phyloP scores from a whole-genome alignment of 2,329 filamentous ascomycete genomes.

The Madurella fahalii region DNA sequence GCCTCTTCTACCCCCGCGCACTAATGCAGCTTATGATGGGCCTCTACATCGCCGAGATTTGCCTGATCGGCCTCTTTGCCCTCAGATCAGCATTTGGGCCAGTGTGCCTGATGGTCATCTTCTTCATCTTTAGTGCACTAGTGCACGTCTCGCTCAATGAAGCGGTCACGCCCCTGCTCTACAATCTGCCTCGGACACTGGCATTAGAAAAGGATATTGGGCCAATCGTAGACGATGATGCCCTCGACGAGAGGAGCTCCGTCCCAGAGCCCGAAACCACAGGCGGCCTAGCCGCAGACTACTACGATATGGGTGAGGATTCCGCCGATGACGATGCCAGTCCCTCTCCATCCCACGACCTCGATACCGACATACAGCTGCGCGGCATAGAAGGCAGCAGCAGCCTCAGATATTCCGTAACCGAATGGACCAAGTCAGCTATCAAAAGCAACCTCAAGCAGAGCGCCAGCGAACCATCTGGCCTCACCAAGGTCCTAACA shows the following conservation, averaged over 20 bases:
- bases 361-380: slow-evolving; percentile 23
- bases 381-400: slow-evolving; percentile 30
- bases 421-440: slow-evolving; percentile 23
- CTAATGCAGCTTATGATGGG: slow-evolving; percentile 82
- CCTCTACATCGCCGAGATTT: slow-evolving; percentile 74
- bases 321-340: slow-evolving; percentile 36
- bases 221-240: slow-evolving; percentile 18
- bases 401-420: slow-evolving; percentile 25
- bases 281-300: slow-evolving; percentile 29
- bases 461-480: slow-evolving; percentile 14
- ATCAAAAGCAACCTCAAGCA: slow-evolving; percentile 22
- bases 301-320: slow-evolving; percentile 30
- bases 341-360: slow-evolving; percentile 29
- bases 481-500: slow-evolving; percentile 19
- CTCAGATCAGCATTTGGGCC: slow-evolving; percentile 65
- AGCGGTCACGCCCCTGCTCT: slow-evolving; percentile 67
- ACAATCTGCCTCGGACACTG: slow-evolving; percentile 65
- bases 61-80: slow-evolving; percentile 76
- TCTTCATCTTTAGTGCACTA: slow-evolving; percentile 70
- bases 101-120: slow-evolving; percentile 68
- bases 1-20: slow-evolving; percentile 80
- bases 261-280: not conserved
- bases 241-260: slow-evolving; percentile 12
- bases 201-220: slow-evolving; percentile 36
- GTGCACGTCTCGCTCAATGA: slow-evolving; percentile 70